Evolutionary conservation across 1,284 basidiomycete species (phyloP).

Genomic region (Ustilago crameri): DNA sequence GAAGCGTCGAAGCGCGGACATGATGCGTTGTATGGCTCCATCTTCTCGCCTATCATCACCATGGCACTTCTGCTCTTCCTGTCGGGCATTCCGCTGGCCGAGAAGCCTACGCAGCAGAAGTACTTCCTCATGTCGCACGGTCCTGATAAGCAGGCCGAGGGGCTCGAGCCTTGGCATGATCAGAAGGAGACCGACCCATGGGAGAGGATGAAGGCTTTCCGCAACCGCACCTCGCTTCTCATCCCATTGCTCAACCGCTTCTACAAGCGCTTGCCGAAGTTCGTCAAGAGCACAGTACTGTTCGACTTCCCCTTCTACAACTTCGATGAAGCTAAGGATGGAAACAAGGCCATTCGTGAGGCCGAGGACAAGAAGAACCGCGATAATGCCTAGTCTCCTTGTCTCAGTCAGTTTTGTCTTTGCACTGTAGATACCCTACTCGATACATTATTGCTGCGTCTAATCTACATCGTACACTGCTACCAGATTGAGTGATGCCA

Average conservation of each 20-base stretch:
- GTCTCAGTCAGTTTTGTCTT: not conserved
- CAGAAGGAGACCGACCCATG: slow-evolving; percentile 60
- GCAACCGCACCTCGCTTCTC: slow-evolving; percentile 74
- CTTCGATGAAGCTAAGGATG: slow-evolving; percentile 62
- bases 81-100: slow-evolving; percentile 78
- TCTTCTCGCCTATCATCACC: slow-evolving; percentile 64
- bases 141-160: slow-evolving; percentile 39
- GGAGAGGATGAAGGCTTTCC: slow-evolving; percentile 57
- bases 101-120: slow-evolving; percentile 77
- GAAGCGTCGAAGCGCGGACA: slow-evolving; percentile 24
- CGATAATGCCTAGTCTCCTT: slow-evolving; percentile 17
- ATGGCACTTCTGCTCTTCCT: slow-evolving; percentile 69
- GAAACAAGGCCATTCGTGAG: slow-evolving; percentile 47
- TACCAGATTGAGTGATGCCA: not conserved
- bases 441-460: slow-evolving; percentile 1
- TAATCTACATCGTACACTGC: slow-evolving; percentile 1
- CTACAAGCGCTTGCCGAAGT: slow-evolving; percentile 74
- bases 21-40: slow-evolving; percentile 52
- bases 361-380: slow-evolving; percentile 50
- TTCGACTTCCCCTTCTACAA: slow-evolving; percentile 71
- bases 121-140: slow-evolving; percentile 74
- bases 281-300: slow-evolving; percentile 74
- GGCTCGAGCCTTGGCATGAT: slow-evolving; percentile 37
- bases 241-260: slow-evolving; percentile 76
- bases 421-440: slow-evolving; percentile 10